Percentiles rank a stretch among this genome's conserved stretches.
These are phyloP conservation scores for Heterobasidion occidentale DNA, from an alignment of 1,284 basidiomycete genomes.

Conservation along the genomic window DNA sequence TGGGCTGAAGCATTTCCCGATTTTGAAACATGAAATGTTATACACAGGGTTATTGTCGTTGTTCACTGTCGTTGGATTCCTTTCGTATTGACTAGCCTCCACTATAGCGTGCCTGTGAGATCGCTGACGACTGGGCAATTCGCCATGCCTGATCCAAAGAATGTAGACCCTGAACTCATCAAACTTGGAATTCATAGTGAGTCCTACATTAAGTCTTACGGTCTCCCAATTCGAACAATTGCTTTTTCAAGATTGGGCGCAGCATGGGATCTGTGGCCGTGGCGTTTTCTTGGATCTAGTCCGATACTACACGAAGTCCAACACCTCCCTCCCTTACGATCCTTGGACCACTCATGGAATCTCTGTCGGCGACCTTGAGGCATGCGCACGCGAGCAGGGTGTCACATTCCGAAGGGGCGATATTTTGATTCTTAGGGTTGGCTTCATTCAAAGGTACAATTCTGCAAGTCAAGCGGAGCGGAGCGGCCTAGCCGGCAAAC, in stretches of 20 bases:
- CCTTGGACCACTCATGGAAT: constrained; percentile 56
- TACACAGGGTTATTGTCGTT: constrained; percentile 48
- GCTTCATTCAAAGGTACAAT: constrained; percentile 59
- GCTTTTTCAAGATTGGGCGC: constrained; percentile 51
- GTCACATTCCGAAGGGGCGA: constrained; percentile 53
- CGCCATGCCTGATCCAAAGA: constrained; percentile 38
- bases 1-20: constrained; percentile 54
- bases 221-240: too few species aligned
- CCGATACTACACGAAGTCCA: constrained; percentile 37
- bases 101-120: constrained; percentile 35
- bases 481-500: constrained; percentile 31
- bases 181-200: constrained; percentile 62
- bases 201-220: constrained; percentile 11
- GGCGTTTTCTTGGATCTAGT: constrained; percentile 66
- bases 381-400: constrained; percentile 53
- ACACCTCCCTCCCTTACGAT: constrained; percentile 46
- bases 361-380: constrained; percentile 48
- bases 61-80: background rate
- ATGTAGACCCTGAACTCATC: constrained; percentile 39
- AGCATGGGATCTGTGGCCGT: constrained; percentile 67
- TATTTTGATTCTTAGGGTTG: constrained; percentile 54
- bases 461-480: constrained; percentile 36
- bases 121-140: constrained; percentile 39
- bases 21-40: constrained; percentile 46
- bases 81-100: background rate